Evolutionary conservation across 1,284 basidiomycete species (phyloP).

Genomic region (Apiotrichum mycotoxinovorans): DNA sequence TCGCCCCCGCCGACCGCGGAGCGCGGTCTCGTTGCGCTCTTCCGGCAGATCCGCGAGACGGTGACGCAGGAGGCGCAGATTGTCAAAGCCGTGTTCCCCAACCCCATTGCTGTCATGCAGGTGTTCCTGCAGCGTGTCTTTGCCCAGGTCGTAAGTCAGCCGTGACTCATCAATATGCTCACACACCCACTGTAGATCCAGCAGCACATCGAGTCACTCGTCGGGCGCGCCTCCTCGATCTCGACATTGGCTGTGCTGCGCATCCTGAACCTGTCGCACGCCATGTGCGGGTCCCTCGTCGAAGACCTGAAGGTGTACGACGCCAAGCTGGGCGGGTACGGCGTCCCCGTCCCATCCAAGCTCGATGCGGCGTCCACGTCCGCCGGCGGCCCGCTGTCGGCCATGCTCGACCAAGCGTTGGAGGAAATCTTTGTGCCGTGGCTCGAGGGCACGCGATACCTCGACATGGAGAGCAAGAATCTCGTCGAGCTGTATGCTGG

Average conservation of each 20-base stretch:
- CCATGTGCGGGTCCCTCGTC: conserved; percentile 72
- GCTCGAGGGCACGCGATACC: conserved; percentile 83
- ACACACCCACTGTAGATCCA: conserved; percentile 89
- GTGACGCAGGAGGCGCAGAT: conserved; percentile 97
- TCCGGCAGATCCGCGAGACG: conserved; percentile 81
- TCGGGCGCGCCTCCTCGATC: conserved; percentile 66
- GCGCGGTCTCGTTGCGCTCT: conserved; percentile 72
- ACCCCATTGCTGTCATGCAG: conserved; percentile 96
- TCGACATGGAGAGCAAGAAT: conserved; percentile 87
- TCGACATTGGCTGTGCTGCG: conserved; percentile 90
- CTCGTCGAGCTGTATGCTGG: conserved; percentile 76
- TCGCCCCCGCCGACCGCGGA: conserved; percentile 73
- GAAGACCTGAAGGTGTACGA: conserved; percentile 93
- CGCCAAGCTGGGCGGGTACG: conserved; percentile 57
- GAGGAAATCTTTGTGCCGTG: conserved; percentile 96
- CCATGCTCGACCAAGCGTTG: conserved; percentile 89
- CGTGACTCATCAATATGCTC: too few species aligned
- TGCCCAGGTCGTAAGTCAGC: conserved; percentile 77
- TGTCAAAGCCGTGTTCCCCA: conserved; percentile 97
- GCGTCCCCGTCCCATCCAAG: conserved; percentile 17
- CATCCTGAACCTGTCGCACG: conserved; percentile 81
- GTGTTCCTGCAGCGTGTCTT: conserved; percentile 97
- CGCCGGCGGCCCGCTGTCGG: conserved; percentile 54
- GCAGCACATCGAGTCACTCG: conserved; percentile 83
- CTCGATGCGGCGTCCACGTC: conserved; percentile 3